Evolutionary conservation across 1,139 yeast genomes (phyloP), one percentile per base, ranked within the genome.

Genomic region (Hemisphaericaspora lyxosophila): DNA sequence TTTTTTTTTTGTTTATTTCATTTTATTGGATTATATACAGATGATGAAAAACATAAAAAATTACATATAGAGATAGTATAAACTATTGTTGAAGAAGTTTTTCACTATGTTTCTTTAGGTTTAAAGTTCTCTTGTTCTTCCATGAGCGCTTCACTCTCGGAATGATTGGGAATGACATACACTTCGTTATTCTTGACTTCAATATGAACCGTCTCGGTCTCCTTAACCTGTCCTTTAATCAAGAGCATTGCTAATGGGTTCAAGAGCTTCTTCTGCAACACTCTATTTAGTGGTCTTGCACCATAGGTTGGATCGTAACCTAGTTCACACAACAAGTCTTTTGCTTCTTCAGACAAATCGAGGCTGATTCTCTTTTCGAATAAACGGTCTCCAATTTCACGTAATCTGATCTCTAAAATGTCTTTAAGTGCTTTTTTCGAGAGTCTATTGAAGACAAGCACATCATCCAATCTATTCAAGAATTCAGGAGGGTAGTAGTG

Each of bases 221-320:
- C 78, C 47, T 74, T 75, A 13, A 92, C 72, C 51, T 84, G 84
- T 3, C 97, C 97, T 53, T 80, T 80, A 47, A 92, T 78, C 67
- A 92, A 60, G 51, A 76, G 67, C 59, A 78, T 73, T 1, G 97
- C 95, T 75, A 92, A 75, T 25, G 97, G 96, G 56, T 90, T 89
- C 60, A 92, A 70, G 14, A 92, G 59, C 48, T 75, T 68, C 68
- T 85, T 87, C 58, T 88, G 96, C 44, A 92, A 80, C 27, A 89
- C 76, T 51, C 98, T 78, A 69, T 92, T 92, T 57, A 92, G 74
- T 6, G 98, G 98, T 57, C 98, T 78, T 0, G 98, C 98, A 49
- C 98, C 98, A 55, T 90, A 92, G 31, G 81, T 61, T 23, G 88
- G 88, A 55, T 90, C 97, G 58, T 90, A 92, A 3, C 98, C 98